Base-by-base conservation (phyloP, 495 filamentous ascomycete genomes). In the Chaetomidium leptoderma region DNA sequence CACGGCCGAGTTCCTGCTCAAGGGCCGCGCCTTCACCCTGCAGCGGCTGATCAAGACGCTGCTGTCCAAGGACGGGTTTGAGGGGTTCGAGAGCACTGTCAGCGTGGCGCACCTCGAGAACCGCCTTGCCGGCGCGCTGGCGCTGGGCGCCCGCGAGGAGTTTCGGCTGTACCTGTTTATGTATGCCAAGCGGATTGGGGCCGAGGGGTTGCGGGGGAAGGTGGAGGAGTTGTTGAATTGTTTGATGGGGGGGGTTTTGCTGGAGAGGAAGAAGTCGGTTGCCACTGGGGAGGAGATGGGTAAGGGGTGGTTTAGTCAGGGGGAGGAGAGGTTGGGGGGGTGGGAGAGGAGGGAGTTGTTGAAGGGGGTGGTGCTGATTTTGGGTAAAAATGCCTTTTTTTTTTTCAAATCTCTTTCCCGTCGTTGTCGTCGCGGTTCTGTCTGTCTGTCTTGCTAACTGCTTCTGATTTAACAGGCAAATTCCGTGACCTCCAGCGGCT, bases 101-200 rank as follows among this genome's bases (percentile, higher is more conserved):
- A 93, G 89, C 19, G 89, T 99, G 64, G 92, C 91, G 11, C 93
- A 99, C 73, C 76, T 99, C 24, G 93, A 99, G 73, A 97, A 97
- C 66, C 83, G 93, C 26, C 82, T 99, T 51, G 92, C 93, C 11
- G 93, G 90, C 11, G 91, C 93, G 6, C 66, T 93, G 55, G 86
- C 89, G 40, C 76, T 99, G 2, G 91, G 90, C 9, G 85, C 92
- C 0, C 85, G 84, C 61, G 91, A 96, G 36, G 93, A 97, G 66
- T 97, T 97, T 74, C 81, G 88, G 55, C 75, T 95, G 2, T 96
- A 96, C 65, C 72, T 97, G 6, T 85, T 90, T 61, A 97, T 97
- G 90, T 99, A 97, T 63, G 92, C 89, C 2, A 97, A 95, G 73
- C 83, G 95, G 4, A 83, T 99, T 27, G 93, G 95, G 1, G 89